Percentiles rank a stretch among this genome's conserved stretches.
Conservation (phyloP, 2,329 filamentous ascomycete species). For the Beauveria pseudobassiana region DNA sequence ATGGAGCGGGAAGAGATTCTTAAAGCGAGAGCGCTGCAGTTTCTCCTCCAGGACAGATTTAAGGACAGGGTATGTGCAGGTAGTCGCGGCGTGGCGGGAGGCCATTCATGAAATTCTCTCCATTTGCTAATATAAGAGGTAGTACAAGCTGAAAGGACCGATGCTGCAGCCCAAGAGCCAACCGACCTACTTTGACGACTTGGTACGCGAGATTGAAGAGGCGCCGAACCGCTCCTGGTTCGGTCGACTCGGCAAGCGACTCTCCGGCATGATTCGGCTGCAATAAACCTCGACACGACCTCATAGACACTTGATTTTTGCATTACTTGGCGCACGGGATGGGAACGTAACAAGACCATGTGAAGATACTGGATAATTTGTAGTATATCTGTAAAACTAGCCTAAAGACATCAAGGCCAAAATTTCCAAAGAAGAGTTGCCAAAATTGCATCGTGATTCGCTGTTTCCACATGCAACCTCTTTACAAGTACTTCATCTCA, state of each 20-base stretch:
- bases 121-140: constrained; percentile 7
- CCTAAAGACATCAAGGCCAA: neutral
- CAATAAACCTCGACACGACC: constrained; percentile 28
- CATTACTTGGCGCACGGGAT: constrained; percentile 4
- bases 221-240: constrained; percentile 51
- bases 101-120: no score
- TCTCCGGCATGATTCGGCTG: constrained; percentile 54
- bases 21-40: constrained; percentile 53
- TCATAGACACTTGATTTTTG: neutral
- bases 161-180: constrained; percentile 54
- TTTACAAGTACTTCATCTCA: constrained; percentile 70
- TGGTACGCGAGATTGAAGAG: constrained; percentile 55
- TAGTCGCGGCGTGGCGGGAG: neutral
- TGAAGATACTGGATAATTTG: constrained; percentile 3
- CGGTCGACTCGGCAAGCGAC: constrained; percentile 42
- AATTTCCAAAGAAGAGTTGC: neutral
- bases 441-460: neutral
- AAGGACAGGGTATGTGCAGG: constrained; percentile 40
- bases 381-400: constrained; percentile 12
- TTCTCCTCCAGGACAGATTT: constrained; percentile 53
- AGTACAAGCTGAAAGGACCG: constrained; percentile 37
- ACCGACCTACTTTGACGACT: constrained; percentile 54
- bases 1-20: constrained; percentile 43
- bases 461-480: neutral
- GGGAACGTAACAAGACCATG: neutral